Percentiles rank a stretch among this genome's conserved stretches.
Evolutionary conservation across 176 grass and related monocot species (phyloP).

Genomic region (Raddia guianensis): DNA sequence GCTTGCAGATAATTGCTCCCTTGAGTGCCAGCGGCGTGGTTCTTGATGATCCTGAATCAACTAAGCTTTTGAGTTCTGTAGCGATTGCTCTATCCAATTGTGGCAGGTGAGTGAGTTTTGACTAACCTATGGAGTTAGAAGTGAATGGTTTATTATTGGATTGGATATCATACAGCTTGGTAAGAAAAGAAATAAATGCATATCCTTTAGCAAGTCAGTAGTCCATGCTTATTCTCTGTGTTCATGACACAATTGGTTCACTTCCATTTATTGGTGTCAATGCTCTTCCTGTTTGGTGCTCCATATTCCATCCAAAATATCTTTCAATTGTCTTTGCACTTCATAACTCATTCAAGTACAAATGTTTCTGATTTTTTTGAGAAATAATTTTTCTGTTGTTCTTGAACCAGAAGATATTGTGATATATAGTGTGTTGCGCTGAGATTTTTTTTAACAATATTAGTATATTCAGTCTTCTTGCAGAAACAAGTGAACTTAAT

Average conservation of each 20-base stretch:
- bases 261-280: constrained; percentile 23
- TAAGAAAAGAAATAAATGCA: neutral
- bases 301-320: neutral
- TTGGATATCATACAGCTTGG: neutral
- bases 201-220: constrained; percentile 11
- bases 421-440: neutral
- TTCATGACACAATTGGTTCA: neutral
- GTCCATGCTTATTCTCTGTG: neutral
- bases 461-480: neutral
- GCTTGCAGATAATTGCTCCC: constrained; percentile 75
- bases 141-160: neutral
- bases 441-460: neutral
- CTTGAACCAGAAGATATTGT: neutral
- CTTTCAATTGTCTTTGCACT: constrained; percentile 1
- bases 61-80: constrained; percentile 94
- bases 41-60: constrained; percentile 95
- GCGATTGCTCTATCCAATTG: constrained; percentile 96
- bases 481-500: neutral
- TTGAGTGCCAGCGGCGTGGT: constrained; percentile 90
- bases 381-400: no score
- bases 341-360: neutral
- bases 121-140: neutral
- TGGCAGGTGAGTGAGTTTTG: constrained; percentile 71
- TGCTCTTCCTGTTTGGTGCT: neutral
- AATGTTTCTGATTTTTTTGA: neutral